Percentiles rank a stretch among this genome's conserved stretches.
phyloP scores from a whole-genome alignment of 495 filamentous ascomycete species.

The Oleoguttula mirabilis region DNA sequence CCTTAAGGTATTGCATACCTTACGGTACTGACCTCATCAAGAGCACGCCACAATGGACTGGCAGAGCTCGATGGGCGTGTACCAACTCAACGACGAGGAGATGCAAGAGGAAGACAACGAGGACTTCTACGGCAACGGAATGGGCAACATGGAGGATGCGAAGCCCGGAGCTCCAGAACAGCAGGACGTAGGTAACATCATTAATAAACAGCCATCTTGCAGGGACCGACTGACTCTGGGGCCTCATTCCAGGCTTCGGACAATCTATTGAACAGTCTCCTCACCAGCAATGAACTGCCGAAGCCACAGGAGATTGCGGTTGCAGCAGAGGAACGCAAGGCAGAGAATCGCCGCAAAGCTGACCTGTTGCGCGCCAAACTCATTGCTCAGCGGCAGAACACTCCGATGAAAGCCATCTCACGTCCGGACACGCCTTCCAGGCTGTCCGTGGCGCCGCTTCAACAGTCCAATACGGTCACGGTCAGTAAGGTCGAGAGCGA shows the following conservation, averaged over 20 bases:
- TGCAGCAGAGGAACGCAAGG: conserved; percentile 5
- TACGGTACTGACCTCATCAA: background rate
- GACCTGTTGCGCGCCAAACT: conserved; percentile 17
- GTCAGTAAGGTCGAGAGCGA: background rate
- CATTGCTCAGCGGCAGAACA: conserved; percentile 14
- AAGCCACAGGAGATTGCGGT: background rate
- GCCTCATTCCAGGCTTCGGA: background rate
- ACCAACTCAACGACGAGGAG: background rate
- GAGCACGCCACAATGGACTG: background rate
- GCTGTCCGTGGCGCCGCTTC: background rate
- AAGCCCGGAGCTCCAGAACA: background rate
- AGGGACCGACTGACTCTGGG: background rate
- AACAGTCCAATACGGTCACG: background rate
- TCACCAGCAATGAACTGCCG: background rate
- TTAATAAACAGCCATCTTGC: background rate
- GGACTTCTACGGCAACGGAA: conserved; percentile 6
- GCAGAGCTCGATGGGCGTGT: background rate
- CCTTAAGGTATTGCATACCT: too few species aligned
- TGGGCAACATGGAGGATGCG: background rate
- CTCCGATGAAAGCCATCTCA: conserved; percentile 5
- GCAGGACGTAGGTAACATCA: background rate
- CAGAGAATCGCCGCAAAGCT: conserved; percentile 14
- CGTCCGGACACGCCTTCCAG: conserved; percentile 4
- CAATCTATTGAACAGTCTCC: background rate
- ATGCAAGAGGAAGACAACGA: conserved; percentile 3